Base-by-base conservation (phyloP, 495 filamentous ascomycete species). In the Talaromyces stipitatus region DNA sequence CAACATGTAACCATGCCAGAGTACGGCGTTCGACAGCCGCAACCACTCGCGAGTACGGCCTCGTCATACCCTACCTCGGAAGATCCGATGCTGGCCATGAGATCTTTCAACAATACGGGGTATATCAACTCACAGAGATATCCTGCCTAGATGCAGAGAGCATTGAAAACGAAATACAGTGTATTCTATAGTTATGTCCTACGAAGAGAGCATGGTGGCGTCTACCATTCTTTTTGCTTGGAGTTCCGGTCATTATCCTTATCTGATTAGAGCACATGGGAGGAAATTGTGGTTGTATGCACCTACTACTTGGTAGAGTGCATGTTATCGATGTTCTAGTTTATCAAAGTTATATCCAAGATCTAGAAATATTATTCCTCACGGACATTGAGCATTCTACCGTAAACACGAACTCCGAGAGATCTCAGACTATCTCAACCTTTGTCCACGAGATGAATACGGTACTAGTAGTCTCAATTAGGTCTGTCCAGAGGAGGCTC, bases 11-110 rank as follows among this genome's bases (percentile, higher is more conserved):
- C 68, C 36, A 66, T 75, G 56, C 66, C 73, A 46, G 74, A 77
- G 55, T 77, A 75, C 54, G 62, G 66, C 66, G 70, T 77, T 67
- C 65, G 73, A 72, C 60, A 60, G 51, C 56, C 50, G 57, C 59
- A 56, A 38, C 54, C 54, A 55, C 46, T 57, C 9, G 14, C 58
- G 54, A 45, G 22, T 12, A 28, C 53, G 12, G 24, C 54, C 36
- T 50, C 54, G 27, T 58, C 38, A 28, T 45, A 55, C 55, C 58
- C 58, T 20, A 45, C 32, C 26, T 29, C 32, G n/a, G 58, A 56
- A 38, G 52, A 55, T 56, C 33, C 52, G 28, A 60, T 56, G 58
- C 33, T 61, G 47, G 47, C 55, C 29, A 56, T 55, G 59, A 61
- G 59, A 61, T 60, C 61, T 51, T 45, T 59, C 30, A 43, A 60